Evolutionary conservation across 2,329 filamentous ascomycete genomes (phyloP).

Genomic region (Colletotrichum agaves): DNA sequence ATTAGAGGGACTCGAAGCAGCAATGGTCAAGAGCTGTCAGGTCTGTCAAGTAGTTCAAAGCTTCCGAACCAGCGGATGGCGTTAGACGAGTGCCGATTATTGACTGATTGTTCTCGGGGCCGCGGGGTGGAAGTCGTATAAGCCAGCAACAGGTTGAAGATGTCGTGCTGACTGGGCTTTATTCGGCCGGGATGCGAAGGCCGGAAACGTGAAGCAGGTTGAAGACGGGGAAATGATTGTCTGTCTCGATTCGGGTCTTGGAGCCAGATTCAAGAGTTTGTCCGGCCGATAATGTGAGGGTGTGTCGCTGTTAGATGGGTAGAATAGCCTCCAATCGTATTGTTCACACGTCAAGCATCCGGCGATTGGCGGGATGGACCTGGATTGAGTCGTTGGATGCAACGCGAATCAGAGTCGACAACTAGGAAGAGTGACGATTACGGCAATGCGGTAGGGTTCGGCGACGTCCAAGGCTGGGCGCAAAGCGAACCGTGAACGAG

Average conservation of each 20-base stretch:
- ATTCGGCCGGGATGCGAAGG: constrained; percentile 26
- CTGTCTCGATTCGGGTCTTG: constrained; percentile 16
- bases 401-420: constrained; percentile 4
- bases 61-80: constrained; percentile 31
- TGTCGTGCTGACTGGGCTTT: constrained; percentile 22
- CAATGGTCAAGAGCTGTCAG: background rate
- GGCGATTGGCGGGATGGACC: constrained; percentile 15
- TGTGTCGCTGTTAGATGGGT: constrained; percentile 16
- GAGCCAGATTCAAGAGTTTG: constrained; percentile 13
- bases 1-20: constrained; percentile 1
- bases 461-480: constrained; percentile 2
- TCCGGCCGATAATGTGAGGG: constrained; percentile 3
- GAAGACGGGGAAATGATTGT: constrained; percentile 24
- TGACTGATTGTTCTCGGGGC: constrained; percentile 24
- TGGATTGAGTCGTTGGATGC: constrained; percentile 18
- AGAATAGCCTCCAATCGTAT: background rate
- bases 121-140: constrained; percentile 19
- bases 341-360: background rate
- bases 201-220: constrained; percentile 33
- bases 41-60: background rate
- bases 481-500: constrained; percentile 8
- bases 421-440: constrained; percentile 13
- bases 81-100: constrained; percentile 32
- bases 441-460: constrained; percentile 8
- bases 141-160: constrained; percentile 12